Evolutionary conservation across 1,284 basidiomycete genomes (phyloP).

Genomic region (Marasmius tenuissimus): DNA sequence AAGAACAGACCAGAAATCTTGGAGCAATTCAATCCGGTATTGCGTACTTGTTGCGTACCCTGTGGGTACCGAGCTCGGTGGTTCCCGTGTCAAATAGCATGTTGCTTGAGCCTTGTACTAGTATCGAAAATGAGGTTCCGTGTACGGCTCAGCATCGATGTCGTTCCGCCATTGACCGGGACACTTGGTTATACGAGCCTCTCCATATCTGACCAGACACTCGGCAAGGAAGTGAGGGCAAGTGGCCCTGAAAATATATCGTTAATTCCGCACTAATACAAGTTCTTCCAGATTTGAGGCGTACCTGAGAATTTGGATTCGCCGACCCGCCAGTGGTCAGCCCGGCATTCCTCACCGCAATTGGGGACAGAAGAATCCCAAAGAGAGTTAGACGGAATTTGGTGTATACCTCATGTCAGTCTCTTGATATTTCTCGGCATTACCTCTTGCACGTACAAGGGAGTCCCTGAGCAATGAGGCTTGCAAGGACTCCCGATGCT

Average conservation of each 20-base stretch:
- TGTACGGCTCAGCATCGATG: conserved; percentile 34
- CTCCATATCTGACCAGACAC: conserved; percentile 40
- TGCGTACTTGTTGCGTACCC: conserved; percentile 21
- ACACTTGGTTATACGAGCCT: conserved; percentile 43
- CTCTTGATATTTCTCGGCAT: neutral
- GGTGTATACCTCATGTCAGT: neutral
- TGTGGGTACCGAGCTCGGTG: conserved; percentile 30
- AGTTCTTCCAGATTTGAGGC: no score
- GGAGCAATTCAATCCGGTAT: no score
- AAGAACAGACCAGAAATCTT: neutral
- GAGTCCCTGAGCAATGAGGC: conserved; percentile 45
- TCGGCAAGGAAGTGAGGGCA: conserved; percentile 38
- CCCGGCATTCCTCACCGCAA: conserved; percentile 49
- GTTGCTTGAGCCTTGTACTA: conserved; percentile 44
- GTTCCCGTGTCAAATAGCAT: conserved; percentile 48
- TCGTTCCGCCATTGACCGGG: conserved; percentile 53
- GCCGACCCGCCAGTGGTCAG: conserved; percentile 56
- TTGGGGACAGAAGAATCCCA: conserved; percentile 51
- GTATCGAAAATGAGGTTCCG: conserved; percentile 56
- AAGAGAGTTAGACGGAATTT: conserved; percentile 40
- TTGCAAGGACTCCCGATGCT: conserved; percentile 49
- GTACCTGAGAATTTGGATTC: conserved; percentile 48
- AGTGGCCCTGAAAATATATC: conserved; percentile 18
- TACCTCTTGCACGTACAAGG: conserved; percentile 35
- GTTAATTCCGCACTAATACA: neutral